phyloP scores from a whole-genome alignment of 1,139 yeast genomes.

The Geotrichum histeridarum region DNA sequence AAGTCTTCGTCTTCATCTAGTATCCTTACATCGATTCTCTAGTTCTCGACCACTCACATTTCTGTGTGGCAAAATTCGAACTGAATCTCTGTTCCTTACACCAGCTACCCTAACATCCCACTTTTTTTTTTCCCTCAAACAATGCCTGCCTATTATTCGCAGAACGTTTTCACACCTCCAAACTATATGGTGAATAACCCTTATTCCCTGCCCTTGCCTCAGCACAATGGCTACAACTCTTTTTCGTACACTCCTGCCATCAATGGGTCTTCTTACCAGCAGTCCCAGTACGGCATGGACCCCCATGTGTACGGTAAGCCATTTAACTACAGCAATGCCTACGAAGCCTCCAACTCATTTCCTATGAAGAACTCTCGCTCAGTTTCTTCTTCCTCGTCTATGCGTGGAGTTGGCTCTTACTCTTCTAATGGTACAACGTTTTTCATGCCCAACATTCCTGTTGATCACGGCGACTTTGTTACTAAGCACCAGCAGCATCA shows the following conservation, averaged over 20 bases:
- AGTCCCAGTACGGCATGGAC: slow-evolving; percentile 15
- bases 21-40: background rate
- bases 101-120: slow-evolving; percentile 2
- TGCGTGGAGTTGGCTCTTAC: slow-evolving; percentile 20
- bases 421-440: slow-evolving; percentile 30
- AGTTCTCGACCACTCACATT: slow-evolving; percentile 3
- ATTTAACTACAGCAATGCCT: slow-evolving; percentile 7
- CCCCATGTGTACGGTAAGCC: slow-evolving; percentile 11
- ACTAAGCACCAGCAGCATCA: slow-evolving; percentile 20
- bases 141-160: slow-evolving; percentile 29
- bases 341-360: slow-evolving; percentile 10
- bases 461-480: slow-evolving; percentile 23
- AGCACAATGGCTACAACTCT: slow-evolving; percentile 10
- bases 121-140: background rate
- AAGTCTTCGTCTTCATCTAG: slow-evolving; percentile 24
- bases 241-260: slow-evolving; percentile 9
- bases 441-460: slow-evolving; percentile 26
- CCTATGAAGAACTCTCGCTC: slow-evolving; percentile 15
- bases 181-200: slow-evolving; percentile 21
- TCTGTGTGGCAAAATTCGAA: background rate
- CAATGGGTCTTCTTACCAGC: slow-evolving; percentile 16
- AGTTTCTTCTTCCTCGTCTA: slow-evolving; percentile 12
- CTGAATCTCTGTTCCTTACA: background rate
- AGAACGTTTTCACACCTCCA: slow-evolving; percentile 28
- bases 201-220: slow-evolving; percentile 10